These are phyloP conservation scores for Pseudogymnoascus sp. DNA, from an alignment of 2,329 filamentous ascomycete species.

Conservation along the genomic window DNA sequence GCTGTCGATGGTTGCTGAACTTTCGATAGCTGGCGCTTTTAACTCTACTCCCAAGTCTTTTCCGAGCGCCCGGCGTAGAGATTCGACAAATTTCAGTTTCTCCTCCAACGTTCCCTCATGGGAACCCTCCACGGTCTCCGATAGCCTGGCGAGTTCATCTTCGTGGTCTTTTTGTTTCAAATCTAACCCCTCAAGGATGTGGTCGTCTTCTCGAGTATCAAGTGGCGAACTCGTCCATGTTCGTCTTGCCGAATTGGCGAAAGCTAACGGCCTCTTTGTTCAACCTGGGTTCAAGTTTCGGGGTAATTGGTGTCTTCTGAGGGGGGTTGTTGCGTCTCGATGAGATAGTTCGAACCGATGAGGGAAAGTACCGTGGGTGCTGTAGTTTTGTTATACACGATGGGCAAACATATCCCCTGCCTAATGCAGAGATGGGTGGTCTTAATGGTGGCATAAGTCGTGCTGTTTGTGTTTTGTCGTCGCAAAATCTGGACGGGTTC, in stretches of 20 bases:
- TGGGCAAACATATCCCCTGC: slow-evolving; percentile 27
- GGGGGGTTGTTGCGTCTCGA: not conserved
- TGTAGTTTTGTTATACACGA: slow-evolving; percentile 28
- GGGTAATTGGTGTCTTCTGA: not conserved
- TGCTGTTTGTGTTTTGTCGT: not conserved
- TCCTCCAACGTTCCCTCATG: slow-evolving; percentile 2
- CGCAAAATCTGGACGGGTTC: slow-evolving; percentile 1
- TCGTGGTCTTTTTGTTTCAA: slow-evolving; percentile 4
- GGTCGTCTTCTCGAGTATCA: not conserved
- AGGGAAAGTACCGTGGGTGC: slow-evolving; percentile 1
- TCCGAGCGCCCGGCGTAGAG: not conserved
- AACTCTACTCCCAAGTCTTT: not conserved
- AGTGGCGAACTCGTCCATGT: not conserved
- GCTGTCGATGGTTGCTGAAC: not conserved
- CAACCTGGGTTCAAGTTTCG: not conserved
- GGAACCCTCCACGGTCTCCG: not conserved
- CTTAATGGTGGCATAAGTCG: slow-evolving; percentile 12
- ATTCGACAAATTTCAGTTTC: not conserved
- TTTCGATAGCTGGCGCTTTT: not conserved
- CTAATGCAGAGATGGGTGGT: slow-evolving; percentile 1
- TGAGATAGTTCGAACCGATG: slow-evolving; percentile 3
- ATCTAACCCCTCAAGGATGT: not conserved
- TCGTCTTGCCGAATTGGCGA: slow-evolving; percentile 5
- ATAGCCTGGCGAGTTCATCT: not conserved
- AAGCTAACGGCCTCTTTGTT: slow-evolving; percentile 1